phyloP scores from a whole-genome alignment of 805 yeast species.

The Lipomyces yamanashiensis region DNA sequence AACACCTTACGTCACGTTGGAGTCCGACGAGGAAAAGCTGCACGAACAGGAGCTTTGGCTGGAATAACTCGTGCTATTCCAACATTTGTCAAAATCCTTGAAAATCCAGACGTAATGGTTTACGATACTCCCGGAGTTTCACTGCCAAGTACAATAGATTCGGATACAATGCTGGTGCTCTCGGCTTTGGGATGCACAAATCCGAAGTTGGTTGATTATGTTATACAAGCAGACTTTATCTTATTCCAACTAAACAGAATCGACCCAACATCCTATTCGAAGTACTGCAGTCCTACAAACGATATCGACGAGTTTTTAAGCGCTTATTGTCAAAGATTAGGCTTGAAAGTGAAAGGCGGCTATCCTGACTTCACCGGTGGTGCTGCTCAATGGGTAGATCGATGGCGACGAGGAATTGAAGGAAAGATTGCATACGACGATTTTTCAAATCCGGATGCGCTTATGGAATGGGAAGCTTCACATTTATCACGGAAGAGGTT shows the following conservation, averaged over 20 bases:
- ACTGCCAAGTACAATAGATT: constrained; percentile 69
- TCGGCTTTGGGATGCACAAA: constrained; percentile 78
- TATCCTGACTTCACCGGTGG: constrained; percentile 60
- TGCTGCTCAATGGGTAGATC: constrained; percentile 66
- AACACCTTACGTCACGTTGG: constrained; percentile 67
- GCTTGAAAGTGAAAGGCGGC: constrained; percentile 26
- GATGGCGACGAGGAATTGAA: constrained; percentile 62
- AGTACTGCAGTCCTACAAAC: constrained; percentile 69
- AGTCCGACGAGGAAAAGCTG: constrained; percentile 60
- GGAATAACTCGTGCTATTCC: constrained; percentile 86
- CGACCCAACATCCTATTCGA: constrained; percentile 51
- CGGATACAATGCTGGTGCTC: constrained; percentile 74
- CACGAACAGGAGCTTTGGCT: constrained; percentile 82
- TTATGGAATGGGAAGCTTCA: constrained; percentile 28
- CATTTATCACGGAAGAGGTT: constrained; percentile 6
- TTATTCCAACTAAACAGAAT: constrained; percentile 66
- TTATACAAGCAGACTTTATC: constrained; percentile 82
- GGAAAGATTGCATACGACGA: constrained; percentile 46
- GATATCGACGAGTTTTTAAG: constrained; percentile 61
- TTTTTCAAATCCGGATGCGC: constrained; percentile 32
- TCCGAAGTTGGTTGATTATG: constrained; percentile 73
- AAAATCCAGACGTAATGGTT: constrained; percentile 66
- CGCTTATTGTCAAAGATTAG: constrained; percentile 39
- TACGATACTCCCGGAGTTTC: constrained; percentile 95
- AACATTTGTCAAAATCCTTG: constrained; percentile 67